A percentile compares a stretch with the other conserved stretches of the same genome.
Conservation (phyloP, 2,329 filamentous ascomycete genomes). For the Piedraia hortae region DNA sequence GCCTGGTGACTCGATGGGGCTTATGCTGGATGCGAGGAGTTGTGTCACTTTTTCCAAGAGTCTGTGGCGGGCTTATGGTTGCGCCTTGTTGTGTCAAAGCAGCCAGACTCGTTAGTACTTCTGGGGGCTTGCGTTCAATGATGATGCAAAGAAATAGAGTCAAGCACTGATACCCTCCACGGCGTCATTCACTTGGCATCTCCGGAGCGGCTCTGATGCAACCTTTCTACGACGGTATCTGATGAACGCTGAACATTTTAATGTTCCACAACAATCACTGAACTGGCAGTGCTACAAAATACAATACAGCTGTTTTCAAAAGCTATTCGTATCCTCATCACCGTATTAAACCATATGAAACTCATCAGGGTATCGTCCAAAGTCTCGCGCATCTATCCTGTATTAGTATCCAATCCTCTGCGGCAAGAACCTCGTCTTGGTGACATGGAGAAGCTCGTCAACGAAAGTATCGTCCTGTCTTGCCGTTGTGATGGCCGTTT, state of each 20-base stretch:
- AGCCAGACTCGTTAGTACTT: conserved; percentile 26
- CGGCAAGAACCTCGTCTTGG: conserved; percentile 7
- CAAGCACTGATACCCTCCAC: conserved; percentile 54
- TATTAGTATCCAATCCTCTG: conserved; percentile 2
- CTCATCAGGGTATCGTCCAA: too few species aligned
- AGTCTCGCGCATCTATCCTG: too few species aligned
- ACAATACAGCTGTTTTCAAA: too few species aligned
- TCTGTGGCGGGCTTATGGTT: conserved; percentile 12
- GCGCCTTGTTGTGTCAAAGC: conserved; percentile 36
- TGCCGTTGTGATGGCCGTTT: conserved; percentile 9
- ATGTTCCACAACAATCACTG: too few species aligned
- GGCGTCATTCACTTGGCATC: conserved; percentile 15
- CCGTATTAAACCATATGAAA: too few species aligned
- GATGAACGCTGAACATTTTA: conserved; percentile 12
- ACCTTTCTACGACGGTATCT: conserved; percentile 21
- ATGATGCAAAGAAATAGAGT: conserved; percentile 96
- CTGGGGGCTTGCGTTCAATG: conserved; percentile 30
- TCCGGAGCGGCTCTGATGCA: conserved; percentile 4
- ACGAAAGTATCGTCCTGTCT: conserved; percentile 17
- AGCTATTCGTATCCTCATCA: too few species aligned
- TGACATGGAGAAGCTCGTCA: conserved; percentile 11
- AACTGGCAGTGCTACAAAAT: too few species aligned
- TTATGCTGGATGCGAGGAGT: conserved; percentile 99
- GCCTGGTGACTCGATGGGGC: conserved; percentile 96
- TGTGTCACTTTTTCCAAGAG: conserved; percentile 17